phyloP scores from a whole-genome alignment of 768 basidiomycete species.

The Suillus subluteus region DNA sequence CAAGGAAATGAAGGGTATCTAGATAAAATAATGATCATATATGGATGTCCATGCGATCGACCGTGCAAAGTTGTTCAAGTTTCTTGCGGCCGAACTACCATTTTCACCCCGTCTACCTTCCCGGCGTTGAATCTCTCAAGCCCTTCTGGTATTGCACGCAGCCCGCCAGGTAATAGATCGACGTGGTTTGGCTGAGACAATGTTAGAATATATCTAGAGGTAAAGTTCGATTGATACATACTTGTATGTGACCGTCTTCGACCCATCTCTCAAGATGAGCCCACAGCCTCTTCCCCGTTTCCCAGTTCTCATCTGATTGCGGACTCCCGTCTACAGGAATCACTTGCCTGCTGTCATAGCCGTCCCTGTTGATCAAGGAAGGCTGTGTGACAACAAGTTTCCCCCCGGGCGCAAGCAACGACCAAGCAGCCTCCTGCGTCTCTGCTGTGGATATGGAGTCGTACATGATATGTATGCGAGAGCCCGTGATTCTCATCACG shows the following conservation, averaged over 20 bases:
- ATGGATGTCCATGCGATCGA: background rate
- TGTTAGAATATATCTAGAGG: background rate
- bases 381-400: conserved; percentile 38
- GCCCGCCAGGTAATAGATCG: conserved; percentile 44
- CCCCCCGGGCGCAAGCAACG: conserved; percentile 42
- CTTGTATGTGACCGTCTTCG: conserved; percentile 36
- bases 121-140: conserved; percentile 44
- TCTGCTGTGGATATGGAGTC: conserved; percentile 42
- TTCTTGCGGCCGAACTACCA: conserved; percentile 48
- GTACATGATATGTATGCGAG: conserved; percentile 39
- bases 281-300: conserved; percentile 37
- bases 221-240: conserved; percentile 18
- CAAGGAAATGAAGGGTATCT: conserved; percentile 5
- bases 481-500: conserved; percentile 39
- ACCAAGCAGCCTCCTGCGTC: conserved; percentile 42
- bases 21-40: conserved; percentile 11
- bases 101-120: conserved; percentile 47
- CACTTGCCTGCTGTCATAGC: conserved; percentile 30
- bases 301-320: conserved; percentile 37
- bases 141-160: conserved; percentile 45
- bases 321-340: conserved; percentile 38
- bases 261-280: conserved; percentile 30
- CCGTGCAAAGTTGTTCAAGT: conserved; percentile 30
- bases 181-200: conserved; percentile 44
- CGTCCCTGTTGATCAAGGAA: conserved; percentile 33